A percentile compares a stretch with the other conserved stretches of the same genome.
These are phyloP conservation scores for Cladophialophora bantiana DNA, from an alignment of 2,329 filamentous ascomycete species.

Conservation along the genomic window DNA sequence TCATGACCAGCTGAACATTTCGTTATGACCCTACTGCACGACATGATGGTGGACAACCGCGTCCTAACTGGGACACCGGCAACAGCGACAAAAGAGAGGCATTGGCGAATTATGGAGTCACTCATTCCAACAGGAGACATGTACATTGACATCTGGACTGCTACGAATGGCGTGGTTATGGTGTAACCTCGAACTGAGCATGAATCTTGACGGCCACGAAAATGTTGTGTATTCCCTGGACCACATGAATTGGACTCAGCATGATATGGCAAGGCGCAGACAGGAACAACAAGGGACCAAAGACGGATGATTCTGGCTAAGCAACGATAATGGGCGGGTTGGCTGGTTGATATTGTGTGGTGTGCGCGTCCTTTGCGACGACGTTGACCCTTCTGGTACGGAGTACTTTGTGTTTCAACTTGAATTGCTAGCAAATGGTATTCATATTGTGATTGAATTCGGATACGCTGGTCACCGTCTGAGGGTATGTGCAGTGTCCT, in stretches of 20 bases:
- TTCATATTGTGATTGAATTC: neutral
- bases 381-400: neutral
- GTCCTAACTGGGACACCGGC: neutral
- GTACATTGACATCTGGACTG: constrained; percentile 21
- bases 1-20: constrained; percentile 13
- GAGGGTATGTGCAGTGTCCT: no score
- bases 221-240: constrained; percentile 9
- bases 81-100: neutral
- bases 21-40: constrained; percentile 11
- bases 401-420: neutral
- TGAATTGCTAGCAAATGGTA: neutral
- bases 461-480: no score
- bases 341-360: neutral
- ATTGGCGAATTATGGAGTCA: constrained; percentile 13
- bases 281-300: constrained; percentile 7
- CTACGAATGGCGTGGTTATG: constrained; percentile 12
- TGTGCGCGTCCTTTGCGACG: neutral
- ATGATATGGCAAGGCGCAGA: constrained; percentile 17
- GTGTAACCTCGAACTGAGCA: neutral
- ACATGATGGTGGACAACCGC: constrained; percentile 1
- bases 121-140: constrained; percentile 8
- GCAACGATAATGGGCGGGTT: neutral
- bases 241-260: constrained; percentile 14
- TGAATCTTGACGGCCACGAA: constrained; percentile 11
- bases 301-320: neutral